These are phyloP conservation scores for Dendrobium catenatum DNA, from an alignment of 106 monocot species.

Conservation along the genomic window DNA sequence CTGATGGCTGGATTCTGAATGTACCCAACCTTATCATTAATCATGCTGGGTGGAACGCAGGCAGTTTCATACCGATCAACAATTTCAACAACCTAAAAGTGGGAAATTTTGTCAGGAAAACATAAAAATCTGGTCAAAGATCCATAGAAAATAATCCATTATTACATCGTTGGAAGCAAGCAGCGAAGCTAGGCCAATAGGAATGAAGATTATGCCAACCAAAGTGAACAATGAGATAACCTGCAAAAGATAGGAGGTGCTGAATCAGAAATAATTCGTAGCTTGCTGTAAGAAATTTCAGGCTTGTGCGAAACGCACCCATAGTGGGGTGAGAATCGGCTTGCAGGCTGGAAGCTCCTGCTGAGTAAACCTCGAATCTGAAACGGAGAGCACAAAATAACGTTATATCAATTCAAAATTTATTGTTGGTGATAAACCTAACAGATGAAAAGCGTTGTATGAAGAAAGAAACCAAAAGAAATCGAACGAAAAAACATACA, in stretches of 20 bases:
- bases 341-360: conserved; percentile 94
- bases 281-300: neutral
- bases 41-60: conserved; percentile 37
- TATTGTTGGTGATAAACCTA: too few species aligned
- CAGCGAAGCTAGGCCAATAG: conserved; percentile 62
- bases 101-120: neutral
- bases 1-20: conserved; percentile 35
- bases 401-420: neutral
- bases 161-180: conserved; percentile 69
- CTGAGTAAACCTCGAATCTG: conserved; percentile 86
- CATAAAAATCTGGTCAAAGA: neutral
- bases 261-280: neutral
- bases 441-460: neutral
- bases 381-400: neutral
- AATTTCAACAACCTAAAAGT: conserved; percentile 77
- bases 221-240: conserved; percentile 65
- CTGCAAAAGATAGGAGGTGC: conserved; percentile 19
- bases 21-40: conserved; percentile 34
- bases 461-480: neutral
- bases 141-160: neutral
- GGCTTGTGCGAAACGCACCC: conserved; percentile 30
- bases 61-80: conserved; percentile 59
- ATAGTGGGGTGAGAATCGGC: conserved; percentile 74
- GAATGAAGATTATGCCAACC: conserved; percentile 65
- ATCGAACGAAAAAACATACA: conserved; percentile 6